Base-by-base conservation (phyloP, 805 yeast genomes). In the Saccharomycopsis lassenensis region DNA sequence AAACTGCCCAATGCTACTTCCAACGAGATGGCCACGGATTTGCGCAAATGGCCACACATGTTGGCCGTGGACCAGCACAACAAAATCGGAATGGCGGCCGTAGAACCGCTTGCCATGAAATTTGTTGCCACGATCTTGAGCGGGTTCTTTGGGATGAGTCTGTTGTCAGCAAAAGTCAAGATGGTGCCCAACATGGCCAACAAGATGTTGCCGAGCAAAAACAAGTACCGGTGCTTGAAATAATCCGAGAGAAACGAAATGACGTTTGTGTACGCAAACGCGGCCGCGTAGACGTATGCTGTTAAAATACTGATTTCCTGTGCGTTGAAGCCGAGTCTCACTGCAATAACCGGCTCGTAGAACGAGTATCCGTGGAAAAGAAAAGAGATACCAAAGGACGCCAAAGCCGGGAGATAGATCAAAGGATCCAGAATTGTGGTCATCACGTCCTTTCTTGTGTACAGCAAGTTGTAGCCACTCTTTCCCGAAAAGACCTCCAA, bases 311-410 rank as follows among this genome's bases (percentile, higher is more conserved):
- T 78, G 11, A 82, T 78, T 32, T 63, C 58, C 51, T 72, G 72
- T 1, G 75, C 70, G 3, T 74, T 59, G 55, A 69, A 70, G 14
- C 79, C 77, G 57, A 77, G 59, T 27, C 66, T 56, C 34, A 58
- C 60, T 51, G 77, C 73, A 50, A 77, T 77, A 22, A 77, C 63
- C 30, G 82, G 74, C 14, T 84, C 76, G 51, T 77, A 77, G 54
- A 71, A 77, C 11, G 85, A 84, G 49, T 77, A 77, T 24, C 83
- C 78, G 48, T 77, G 77, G 12, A 82, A 67, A 11, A 84, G 83
- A 39, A 77, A 69, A 47, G 77, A 67, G 36, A 71, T 58, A 21
- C 77, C 73, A 52, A 78, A 75, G 56, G 77, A 78, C 45, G 65
- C 63, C 43, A 77, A 52, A 1, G 78, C 81, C 15, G 74, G 67